Conservation (phyloP, 2,329 filamentous ascomycete species). For the Lizonia empirigonia region DNA sequence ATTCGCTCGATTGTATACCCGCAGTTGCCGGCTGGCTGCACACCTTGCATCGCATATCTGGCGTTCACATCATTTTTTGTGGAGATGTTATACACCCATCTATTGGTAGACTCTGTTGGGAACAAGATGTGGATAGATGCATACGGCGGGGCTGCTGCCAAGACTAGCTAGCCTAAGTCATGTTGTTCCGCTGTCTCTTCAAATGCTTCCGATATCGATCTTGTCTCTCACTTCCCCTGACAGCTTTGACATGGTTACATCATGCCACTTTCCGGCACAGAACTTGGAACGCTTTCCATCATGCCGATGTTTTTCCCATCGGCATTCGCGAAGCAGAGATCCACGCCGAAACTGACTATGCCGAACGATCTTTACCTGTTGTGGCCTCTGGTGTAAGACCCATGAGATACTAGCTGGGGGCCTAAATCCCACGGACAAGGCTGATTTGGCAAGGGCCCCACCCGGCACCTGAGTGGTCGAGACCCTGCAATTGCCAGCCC, state of each 20-base stretch:
- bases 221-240: constrained; percentile 4
- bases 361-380: constrained; percentile 9
- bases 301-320: background rate
- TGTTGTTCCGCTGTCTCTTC: constrained; percentile 10
- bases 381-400: constrained; percentile 33
- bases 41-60: constrained; percentile 27
- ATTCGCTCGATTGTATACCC: constrained; percentile 21
- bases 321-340: constrained; percentile 1
- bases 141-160: constrained; percentile 32
- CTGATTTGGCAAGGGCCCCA: constrained; percentile 33
- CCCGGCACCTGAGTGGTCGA: constrained; percentile 12
- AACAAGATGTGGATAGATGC: constrained; percentile 26
- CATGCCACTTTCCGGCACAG: background rate
- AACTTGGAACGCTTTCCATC: background rate
- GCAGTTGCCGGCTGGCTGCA: constrained; percentile 17
- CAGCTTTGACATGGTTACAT: constrained; percentile 1
- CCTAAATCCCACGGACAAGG: constrained; percentile 39
- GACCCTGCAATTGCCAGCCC: constrained; percentile 16
- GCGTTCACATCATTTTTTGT: constrained; percentile 28
- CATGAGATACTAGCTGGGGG: constrained; percentile 40
- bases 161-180: constrained; percentile 27
- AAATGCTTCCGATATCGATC: constrained; percentile 3
- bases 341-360: constrained; percentile 7
- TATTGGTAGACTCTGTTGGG: constrained; percentile 27
- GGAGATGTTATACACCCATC: constrained; percentile 19